These are phyloP conservation scores for Oxyria digyna DNA, from an alignment of 148 eudicot genomes.

Conservation along the genomic window DNA sequence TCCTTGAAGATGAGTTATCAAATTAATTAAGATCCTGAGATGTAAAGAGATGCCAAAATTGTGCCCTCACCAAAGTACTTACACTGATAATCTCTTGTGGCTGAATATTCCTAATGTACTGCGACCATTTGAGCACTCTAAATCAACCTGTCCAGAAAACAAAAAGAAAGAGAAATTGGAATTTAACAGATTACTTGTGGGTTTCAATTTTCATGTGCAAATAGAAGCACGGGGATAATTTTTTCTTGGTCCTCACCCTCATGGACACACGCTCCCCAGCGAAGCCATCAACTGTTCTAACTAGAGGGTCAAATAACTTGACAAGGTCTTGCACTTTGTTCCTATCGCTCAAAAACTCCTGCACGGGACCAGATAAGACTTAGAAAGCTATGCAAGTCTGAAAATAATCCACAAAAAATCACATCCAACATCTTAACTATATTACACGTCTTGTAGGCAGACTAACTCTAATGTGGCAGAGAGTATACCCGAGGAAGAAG, in stretches of 20 bases:
- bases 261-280: slow-evolving; percentile 93
- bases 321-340: slow-evolving; percentile 72
- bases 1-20: background rate
- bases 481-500: slow-evolving; percentile 61
- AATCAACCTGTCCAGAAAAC: slow-evolving; percentile 75
- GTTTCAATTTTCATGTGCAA: background rate
- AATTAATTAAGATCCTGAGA: background rate
- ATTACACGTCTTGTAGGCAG: background rate
- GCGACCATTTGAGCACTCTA: slow-evolving; percentile 77
- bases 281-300: slow-evolving; percentile 58
- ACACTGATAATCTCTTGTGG: slow-evolving; percentile 69
- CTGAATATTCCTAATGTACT: slow-evolving; percentile 68
- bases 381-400: background rate
- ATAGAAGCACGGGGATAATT: background rate
- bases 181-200: background rate
- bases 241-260: slow-evolving; percentile 43
- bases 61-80: slow-evolving; percentile 20
- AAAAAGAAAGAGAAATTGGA: background rate
- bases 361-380: slow-evolving; percentile 11
- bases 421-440: background rate
- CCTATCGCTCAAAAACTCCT: slow-evolving; percentile 83
- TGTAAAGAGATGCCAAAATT: background rate
- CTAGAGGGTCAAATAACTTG: slow-evolving; percentile 71
- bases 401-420: background rate
- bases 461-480: background rate